Base-by-base conservation (phyloP, 1,284 basidiomycete species). In the Cryptococcus neoformans region DNA sequence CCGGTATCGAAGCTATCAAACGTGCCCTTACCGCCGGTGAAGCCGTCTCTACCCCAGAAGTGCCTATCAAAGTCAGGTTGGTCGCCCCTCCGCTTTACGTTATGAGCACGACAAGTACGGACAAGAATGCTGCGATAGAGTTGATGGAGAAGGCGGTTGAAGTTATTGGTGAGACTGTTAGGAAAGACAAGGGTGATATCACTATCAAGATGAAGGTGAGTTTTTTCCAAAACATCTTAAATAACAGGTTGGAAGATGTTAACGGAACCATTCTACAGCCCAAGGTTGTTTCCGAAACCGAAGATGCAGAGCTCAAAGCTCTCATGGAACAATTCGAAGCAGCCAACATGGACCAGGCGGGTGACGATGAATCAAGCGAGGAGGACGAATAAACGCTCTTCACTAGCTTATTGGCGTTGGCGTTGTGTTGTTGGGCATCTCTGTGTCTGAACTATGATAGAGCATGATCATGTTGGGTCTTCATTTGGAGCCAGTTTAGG, bases 1-100 rank as follows among this genome's bases (percentile, higher is more conserved):
- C 90, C 39, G 96, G 96, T n/a, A 99, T 99, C 73, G 92, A 97
- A 70, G 94, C 95, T 2, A 97, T 99, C 79, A 93, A 93, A 80
- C 87, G 86, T 55, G 95, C 96, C 0, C 82, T 99, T 46, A 83
- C 85, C 52, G 89, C 90, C 2, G 95, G 94, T 17, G 96, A 99
- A 77, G 78, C 80, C 3, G 84, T 91, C 61, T 90, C 90, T 70
- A 95, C 84, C 21, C 90, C 94, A 63, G 83, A 86, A 0, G 92
- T 99, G 1, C 95, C 95, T 0, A 97, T 99, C 81, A 97, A 96
- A 80, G 93, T 96, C 56, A 92, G 94, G 76, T 83, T 99, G 34
- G 93, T 99, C 46, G 95, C 95, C 0, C 96, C 96, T 16, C 95
- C 95, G 35, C 79, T 99, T 51, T 99, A 99, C 69, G 95, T 99